phyloP scores from a whole-genome alignment of 208 protist species.

The Leishmania major region DNA sequence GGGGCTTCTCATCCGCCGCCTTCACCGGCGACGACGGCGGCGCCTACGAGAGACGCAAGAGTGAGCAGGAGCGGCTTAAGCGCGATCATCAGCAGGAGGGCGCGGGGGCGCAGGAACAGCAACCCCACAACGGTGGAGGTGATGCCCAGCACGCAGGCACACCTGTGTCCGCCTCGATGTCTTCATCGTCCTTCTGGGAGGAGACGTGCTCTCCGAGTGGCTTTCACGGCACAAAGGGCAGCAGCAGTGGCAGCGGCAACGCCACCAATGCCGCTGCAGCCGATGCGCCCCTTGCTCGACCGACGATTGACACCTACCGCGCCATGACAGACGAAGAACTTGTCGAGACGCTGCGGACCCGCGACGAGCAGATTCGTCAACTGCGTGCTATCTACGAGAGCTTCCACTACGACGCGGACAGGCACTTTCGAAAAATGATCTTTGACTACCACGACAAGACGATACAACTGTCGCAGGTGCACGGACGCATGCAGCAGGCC shows the following conservation, averaged over 20 bases:
- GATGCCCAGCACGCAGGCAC: not conserved
- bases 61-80: constrained; percentile 35
- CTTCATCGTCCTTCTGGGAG: constrained; percentile 8
- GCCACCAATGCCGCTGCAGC: not conserved
- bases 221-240: not conserved
- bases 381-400: constrained; percentile 76
- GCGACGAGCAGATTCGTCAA: constrained; percentile 62
- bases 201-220: not conserved
- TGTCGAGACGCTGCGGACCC: constrained; percentile 47
- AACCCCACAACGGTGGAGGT: not conserved
- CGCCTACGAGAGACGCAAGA: constrained; percentile 24
- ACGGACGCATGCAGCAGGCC: constrained; percentile 82
- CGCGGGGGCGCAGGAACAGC: not conserved
- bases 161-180: not conserved
- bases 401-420: constrained; percentile 89
- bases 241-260: not conserved
- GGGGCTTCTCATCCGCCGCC: constrained; percentile 72
- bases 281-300: constrained; percentile 29
- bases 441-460: constrained; percentile 93
- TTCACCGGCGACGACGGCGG: constrained; percentile 70
- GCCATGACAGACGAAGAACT: constrained; percentile 65
- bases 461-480: constrained; percentile 85
- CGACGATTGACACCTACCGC: constrained; percentile 76
- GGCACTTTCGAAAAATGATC: constrained; percentile 78
- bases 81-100: constrained; percentile 17